A percentile compares a stretch with the other conserved stretches of the same genome.
Evolutionary conservation across 805 yeast species (phyloP).

Genomic region (Kluyveromyces lactis): DNA sequence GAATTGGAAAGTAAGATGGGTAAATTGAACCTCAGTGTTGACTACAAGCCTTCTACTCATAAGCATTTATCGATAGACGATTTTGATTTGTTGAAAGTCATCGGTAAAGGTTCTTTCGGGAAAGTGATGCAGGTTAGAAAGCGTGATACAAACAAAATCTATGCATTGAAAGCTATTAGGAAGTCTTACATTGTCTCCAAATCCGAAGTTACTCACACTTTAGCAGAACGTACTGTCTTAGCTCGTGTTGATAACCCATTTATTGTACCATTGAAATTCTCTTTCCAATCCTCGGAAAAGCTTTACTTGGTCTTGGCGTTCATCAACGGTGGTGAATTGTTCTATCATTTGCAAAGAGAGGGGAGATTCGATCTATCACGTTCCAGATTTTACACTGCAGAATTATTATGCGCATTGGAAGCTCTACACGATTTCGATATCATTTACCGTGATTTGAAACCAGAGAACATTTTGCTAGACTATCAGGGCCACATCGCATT

Average conservation of each 20-base stretch:
- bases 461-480: slow-evolving; percentile 89
- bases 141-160: slow-evolving; percentile 88
- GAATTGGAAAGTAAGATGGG: slow-evolving; percentile 36
- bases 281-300: slow-evolving; percentile 96
- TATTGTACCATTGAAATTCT: slow-evolving; percentile 91
- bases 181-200: slow-evolving; percentile 91
- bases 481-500: slow-evolving; percentile 97
- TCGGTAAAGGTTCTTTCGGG: slow-evolving; percentile 97
- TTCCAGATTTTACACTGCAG: slow-evolving; percentile 90
- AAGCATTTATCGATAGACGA: slow-evolving; percentile 79
- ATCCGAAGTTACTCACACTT: slow-evolving; percentile 90
- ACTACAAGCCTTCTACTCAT: slow-evolving; percentile 58
- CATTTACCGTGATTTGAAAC: slow-evolving; percentile 91
- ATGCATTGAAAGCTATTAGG: slow-evolving; percentile 88
- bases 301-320: slow-evolving; percentile 83
- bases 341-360: slow-evolving; percentile 86
- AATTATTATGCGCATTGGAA: slow-evolving; percentile 85
- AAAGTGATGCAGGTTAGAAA: slow-evolving; percentile 98
- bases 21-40: slow-evolving; percentile 53
- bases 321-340: slow-evolving; percentile 94
- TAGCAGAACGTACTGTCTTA: slow-evolving; percentile 92
- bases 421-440: slow-evolving; percentile 86
- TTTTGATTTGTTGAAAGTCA: slow-evolving; percentile 86
- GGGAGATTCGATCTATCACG: slow-evolving; percentile 85
- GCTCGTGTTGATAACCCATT: slow-evolving; percentile 92